Conservation (phyloP, 1,284 basidiomycete species). For the Fomitopsis pinicola region DNA sequence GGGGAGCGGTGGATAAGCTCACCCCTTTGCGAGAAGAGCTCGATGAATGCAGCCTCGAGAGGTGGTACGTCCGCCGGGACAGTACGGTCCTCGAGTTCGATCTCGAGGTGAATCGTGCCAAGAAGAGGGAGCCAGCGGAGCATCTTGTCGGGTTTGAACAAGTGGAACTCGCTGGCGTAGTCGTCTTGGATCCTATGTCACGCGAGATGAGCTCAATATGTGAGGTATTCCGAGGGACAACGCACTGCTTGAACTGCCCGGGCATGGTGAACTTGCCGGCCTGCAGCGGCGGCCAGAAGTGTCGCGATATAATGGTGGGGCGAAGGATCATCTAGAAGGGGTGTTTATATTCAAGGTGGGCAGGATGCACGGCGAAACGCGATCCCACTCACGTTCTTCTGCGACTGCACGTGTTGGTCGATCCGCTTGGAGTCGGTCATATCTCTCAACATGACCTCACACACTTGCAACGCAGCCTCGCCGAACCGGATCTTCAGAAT, state of each 20-base stretch:
- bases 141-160: constrained; percentile 87
- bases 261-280: constrained; percentile 74
- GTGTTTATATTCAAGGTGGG: background rate
- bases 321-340: constrained; percentile 63
- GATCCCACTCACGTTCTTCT: constrained; percentile 47
- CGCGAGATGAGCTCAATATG: background rate
- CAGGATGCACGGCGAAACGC: background rate
- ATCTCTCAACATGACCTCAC: constrained; percentile 95
- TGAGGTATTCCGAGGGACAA: constrained; percentile 5
- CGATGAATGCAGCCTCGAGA: constrained; percentile 85
- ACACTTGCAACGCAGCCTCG: constrained; percentile 84
- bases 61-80: constrained; percentile 78
- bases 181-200: constrained; percentile 59
- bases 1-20: constrained; percentile 7
- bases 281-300: constrained; percentile 90
- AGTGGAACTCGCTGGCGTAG: constrained; percentile 73
- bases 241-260: constrained; percentile 75
- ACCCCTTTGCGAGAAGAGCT: constrained; percentile 78
- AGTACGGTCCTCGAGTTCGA: constrained; percentile 78
- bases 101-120: constrained; percentile 73
- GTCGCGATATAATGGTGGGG: constrained; percentile 84
- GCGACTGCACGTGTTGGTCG: constrained; percentile 79
- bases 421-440: constrained; percentile 90
- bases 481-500: constrained; percentile 93
- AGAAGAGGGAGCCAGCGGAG: constrained; percentile 85